phyloP scores from a whole-genome alignment of 495 filamentous ascomycete genomes.

The Lepidopterella palustris region DNA sequence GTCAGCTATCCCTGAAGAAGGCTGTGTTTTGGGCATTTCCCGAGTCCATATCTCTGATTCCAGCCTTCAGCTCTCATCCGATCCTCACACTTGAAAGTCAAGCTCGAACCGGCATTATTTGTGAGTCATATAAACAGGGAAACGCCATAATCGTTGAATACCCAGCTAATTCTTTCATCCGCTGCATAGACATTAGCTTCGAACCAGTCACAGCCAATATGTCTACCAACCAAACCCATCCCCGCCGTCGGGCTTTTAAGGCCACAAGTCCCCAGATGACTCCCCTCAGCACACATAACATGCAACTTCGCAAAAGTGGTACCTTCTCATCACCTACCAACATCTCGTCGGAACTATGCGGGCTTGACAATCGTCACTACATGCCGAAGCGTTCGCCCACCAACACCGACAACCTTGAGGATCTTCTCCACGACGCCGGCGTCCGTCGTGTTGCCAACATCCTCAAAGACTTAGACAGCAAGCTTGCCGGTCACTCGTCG shows the following conservation, averaged over 20 bases:
- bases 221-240: slow-evolving; percentile 31
- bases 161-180: slow-evolving; percentile 24
- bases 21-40: slow-evolving; percentile 18
- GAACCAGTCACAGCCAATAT: slow-evolving; percentile 30
- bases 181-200: slow-evolving; percentile 15
- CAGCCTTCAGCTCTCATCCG: slow-evolving; percentile 10
- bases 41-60: slow-evolving; percentile 13
- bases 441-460: slow-evolving; percentile 31
- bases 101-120: slow-evolving; percentile 1
- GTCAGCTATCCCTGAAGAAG: slow-evolving; percentile 17
- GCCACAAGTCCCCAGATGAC: slow-evolving; percentile 15
- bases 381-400: slow-evolving; percentile 57
- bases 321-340: slow-evolving; percentile 54
- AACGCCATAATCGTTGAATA: slow-evolving; percentile 1
- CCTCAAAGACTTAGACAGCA: slow-evolving; percentile 33
- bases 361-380: slow-evolving; percentile 44
- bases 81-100: slow-evolving; percentile 10
- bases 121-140: slow-evolving; percentile 24
- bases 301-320: slow-evolving; percentile 52
- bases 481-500: slow-evolving; percentile 26
- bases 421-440: slow-evolving; percentile 31
- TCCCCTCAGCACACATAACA: slow-evolving; percentile 28
- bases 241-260: slow-evolving; percentile 34
- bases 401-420: slow-evolving; percentile 49
- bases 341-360: slow-evolving; percentile 35